Evolutionary conservation across 495 filamentous ascomycete species (phyloP), one percentile per base, ranked within the genome.

Genomic region (Penicillium robsamsonii): DNA sequence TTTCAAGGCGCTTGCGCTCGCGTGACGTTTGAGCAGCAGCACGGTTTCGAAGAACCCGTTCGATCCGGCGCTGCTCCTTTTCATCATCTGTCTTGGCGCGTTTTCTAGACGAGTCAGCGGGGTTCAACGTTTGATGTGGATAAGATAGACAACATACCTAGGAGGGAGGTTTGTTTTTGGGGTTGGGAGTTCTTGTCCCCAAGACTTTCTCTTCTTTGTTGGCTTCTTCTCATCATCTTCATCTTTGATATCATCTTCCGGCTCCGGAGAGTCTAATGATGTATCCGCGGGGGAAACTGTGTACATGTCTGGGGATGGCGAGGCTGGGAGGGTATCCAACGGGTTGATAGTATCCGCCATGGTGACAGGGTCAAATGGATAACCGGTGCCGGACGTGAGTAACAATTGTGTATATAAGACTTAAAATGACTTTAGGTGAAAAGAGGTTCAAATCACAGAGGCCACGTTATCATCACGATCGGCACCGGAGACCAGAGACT

Each of bases 21-120:
- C 94, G 82, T 13, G 93, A 97, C 50, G 92, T 96, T 78, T 97
- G 94, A 41, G 94, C 94, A 38, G 94, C 94, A 49, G 90, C 88
- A 58, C 94, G 91, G 73, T 98, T 98, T 37, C 94, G 86, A 60
- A 97, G 88, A 41, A 98, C 93, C 50, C 94, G 91, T 78, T 98
- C 94, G 61, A 97, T 93, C 50, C 94, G 89, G 45, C 94, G 88
- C 74, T 98, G 94, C 74, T 97, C 94, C 74, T 98, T 98, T 73
- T 98, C 94, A 69, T 96, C 94, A 53, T 96, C 92, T 27, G 94
- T 98, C 83, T 97, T 98, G 64, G 94, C 94, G 56, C 94, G 92
- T 83, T 98, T 98, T 55, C 90, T 93, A 53, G 35, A 45, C 43
- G 33, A 49, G 35, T 44, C 56, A 13, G 53, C 42, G 29, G 30